Conservation (phyloP, 371 early-diverging fungal species). For the Smittium mucronatum region DNA sequence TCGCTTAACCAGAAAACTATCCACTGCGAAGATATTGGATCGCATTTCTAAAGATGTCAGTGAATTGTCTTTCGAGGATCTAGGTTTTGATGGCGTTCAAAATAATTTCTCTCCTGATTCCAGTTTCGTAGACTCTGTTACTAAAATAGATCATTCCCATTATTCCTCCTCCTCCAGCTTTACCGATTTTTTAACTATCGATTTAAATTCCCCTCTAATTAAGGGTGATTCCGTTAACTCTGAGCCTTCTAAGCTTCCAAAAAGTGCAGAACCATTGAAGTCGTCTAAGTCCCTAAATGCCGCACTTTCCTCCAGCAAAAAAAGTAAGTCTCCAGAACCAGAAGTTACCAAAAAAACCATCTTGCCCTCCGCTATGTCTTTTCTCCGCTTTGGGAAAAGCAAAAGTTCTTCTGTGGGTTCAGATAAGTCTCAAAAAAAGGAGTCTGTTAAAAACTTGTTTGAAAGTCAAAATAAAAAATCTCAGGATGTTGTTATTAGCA, state of each 20-base stretch:
- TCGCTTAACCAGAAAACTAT: neutral
- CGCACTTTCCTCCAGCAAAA: neutral
- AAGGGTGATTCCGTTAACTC: neutral
- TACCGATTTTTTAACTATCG: neutral
- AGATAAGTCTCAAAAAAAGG: neutral
- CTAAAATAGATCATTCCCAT: neutral
- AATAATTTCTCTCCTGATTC: neutral
- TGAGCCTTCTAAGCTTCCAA: neutral
- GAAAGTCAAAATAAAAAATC: neutral
- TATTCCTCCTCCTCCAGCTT: neutral
- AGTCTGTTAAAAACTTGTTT: neutral
- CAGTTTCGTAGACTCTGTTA: neutral
- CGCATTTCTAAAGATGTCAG: neutral
- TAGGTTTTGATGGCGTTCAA: slow-evolving; percentile 7
- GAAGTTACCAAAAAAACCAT: neutral
- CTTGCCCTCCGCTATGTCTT: slow-evolving; percentile 4
- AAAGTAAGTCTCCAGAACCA: neutral
- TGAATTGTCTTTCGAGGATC: neutral
- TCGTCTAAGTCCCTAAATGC: neutral
- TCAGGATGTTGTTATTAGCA: neutral
- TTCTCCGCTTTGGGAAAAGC: slow-evolving; percentile 3
- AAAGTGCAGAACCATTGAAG: neutral
- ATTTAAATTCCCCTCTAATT: neutral
- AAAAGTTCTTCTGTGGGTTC: neutral
- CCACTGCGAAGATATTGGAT: neutral